Evolutionary conservation across 2,329 filamentous ascomycete genomes (phyloP).

Genomic region (Colletotrichum viniferum): DNA sequence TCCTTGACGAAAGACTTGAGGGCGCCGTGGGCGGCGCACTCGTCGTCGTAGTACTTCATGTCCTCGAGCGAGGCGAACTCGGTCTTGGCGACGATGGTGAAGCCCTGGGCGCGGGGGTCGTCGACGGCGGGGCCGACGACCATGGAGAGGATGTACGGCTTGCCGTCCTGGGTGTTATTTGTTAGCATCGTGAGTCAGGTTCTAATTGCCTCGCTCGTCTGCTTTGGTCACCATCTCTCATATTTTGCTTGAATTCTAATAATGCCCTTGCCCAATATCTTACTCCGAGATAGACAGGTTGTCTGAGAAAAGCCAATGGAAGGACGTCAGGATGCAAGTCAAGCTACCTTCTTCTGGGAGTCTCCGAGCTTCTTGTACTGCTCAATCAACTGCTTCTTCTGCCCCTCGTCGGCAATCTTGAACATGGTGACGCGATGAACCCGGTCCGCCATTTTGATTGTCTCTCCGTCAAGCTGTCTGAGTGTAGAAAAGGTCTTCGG

Average conservation of each 20-base stretch:
- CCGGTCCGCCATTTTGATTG: conserved; percentile 42
- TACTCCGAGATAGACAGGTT: accelerated
- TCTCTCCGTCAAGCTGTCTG: not conserved
- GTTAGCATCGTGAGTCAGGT: not conserved
- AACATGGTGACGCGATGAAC: conserved; percentile 58
- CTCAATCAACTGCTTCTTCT: conserved; percentile 48
- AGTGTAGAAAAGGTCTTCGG: not conserved
- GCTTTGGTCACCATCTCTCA: accelerated
- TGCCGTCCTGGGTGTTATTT: conserved; percentile 60
- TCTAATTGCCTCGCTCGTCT: not conserved
- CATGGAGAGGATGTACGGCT: conserved; percentile 70
- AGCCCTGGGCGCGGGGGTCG: conserved; percentile 68
- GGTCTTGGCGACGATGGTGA: conserved; percentile 66
- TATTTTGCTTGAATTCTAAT: not conserved
- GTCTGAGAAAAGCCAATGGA: not conserved
- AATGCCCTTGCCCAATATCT: not conserved
- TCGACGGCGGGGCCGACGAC: conserved; percentile 57
- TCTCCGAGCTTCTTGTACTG: conserved; percentile 46
- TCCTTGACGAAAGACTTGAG: conserved; percentile 41
- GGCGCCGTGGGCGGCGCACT: conserved; percentile 45
- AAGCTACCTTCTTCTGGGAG: conserved; percentile 46
- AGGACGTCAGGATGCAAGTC: not conserved
- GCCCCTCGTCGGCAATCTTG: conserved; percentile 51
- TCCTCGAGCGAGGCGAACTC: conserved; percentile 69
- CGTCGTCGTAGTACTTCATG: conserved; percentile 72